Evolutionary conservation across 805 yeast species (phyloP).

Genomic region (Teunomyces tritomae): DNA sequence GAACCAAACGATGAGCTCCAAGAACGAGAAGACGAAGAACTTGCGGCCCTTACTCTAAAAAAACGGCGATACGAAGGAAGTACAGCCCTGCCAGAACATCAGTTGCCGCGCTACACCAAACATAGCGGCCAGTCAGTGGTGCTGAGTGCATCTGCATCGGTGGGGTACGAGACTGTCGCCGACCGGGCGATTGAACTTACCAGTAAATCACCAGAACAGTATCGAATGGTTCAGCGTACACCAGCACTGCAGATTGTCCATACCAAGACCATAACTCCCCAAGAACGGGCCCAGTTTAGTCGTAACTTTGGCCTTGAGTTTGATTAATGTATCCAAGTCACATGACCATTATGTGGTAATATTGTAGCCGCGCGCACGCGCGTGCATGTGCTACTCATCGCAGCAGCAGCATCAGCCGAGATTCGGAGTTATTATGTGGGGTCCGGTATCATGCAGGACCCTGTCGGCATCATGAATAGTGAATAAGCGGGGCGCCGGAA

Average conservation of each 20-base stretch:
- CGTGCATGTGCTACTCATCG: no score
- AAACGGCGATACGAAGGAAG: conserved; percentile 19
- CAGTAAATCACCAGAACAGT: neutral
- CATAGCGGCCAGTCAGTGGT: neutral
- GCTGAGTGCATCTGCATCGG: neutral
- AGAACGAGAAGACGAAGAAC: conserved; percentile 11
- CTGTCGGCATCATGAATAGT: no score
- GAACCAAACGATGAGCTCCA: neutral
- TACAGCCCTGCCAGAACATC: conserved; percentile 8
- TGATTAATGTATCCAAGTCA: neutral
- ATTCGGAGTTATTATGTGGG: no score
- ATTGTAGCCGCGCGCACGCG: no score
- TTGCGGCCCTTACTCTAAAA: conserved; percentile 18
- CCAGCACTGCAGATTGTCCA: neutral
- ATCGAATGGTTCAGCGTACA: neutral
- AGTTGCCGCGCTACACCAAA: conserved; percentile 21
- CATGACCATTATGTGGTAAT: neutral
- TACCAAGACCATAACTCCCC: neutral
- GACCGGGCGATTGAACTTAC: neutral
- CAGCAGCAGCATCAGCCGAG: no score
- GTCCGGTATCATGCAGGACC: neutral
- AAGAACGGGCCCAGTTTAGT: neutral
- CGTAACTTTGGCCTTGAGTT: conserved; percentile 4
- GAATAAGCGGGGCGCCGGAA: no score
- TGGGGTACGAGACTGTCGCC: neutral